Base-by-base conservation (phyloP, 768 basidiomycete species). In the Kondoa subrosea region DNA sequence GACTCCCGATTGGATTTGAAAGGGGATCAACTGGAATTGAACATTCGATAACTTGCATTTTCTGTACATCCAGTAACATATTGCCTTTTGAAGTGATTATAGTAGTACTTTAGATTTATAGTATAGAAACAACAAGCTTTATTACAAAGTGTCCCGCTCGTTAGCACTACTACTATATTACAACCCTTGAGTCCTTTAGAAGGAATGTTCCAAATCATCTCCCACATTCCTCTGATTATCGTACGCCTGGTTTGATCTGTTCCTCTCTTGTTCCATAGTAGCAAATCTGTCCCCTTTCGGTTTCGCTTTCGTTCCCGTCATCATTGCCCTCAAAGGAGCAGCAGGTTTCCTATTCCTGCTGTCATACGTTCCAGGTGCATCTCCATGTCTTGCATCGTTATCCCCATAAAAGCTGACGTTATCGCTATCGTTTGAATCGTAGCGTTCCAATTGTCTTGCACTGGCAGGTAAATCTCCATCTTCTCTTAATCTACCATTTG, bases 211-310 rank as follows among this genome's bases (percentile, higher is more conserved):
- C 40, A 50, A 8, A 50, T 50, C 21, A 50, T 50, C 40, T 21
- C 40, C 40, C 8, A 50, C 40, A 21, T 50, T 50, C 61, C 27
- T 63, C 15, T 33, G 61, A n/a, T 60, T 31, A 31, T 60, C n/a
- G 25, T 60, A 25, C 25, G 25, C 58, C 14, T 60, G 30, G 4
- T 4, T 31, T 12, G 14, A 4, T 25, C 30, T 60, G n/a, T 17
- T 31, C 27, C 61, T 3, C 29, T 63, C 61, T 32, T 27, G 26
- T 16, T 63, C 61, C 61, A 63, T 63, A 27, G 15, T 32, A 33
- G 61, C 61, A 32, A 63, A 63, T 32, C 61, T 27, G n/a, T 63
- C 61, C 4, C 33, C 33, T 32, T 63, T 33, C 29, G 25, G 25
- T 32, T 63, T 63, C 26, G 61, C 21, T 12, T 27, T 63, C 17